A percentile compares a stretch with the other conserved stretches of the same genome.
phyloP scores from a whole-genome alignment of 2,329 filamentous ascomycete genomes.

The Fusarium citri region DNA sequence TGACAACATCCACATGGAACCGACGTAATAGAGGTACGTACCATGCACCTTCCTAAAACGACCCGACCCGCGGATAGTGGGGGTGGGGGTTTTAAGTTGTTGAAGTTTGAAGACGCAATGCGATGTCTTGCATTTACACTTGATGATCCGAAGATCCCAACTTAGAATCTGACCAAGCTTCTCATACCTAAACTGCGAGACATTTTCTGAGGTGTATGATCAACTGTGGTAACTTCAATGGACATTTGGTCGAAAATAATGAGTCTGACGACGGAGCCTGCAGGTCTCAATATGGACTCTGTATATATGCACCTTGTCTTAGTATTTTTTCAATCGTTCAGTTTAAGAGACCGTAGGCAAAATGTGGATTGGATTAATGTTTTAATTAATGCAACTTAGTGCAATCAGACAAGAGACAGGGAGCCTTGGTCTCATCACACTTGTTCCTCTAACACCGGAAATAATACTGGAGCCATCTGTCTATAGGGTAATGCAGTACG shows the following conservation, averaged over 20 bases:
- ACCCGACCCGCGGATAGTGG: slow-evolving; percentile 33
- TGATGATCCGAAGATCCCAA: background rate
- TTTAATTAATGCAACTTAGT: background rate
- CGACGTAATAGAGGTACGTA: slow-evolving; percentile 42
- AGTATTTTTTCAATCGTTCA: background rate
- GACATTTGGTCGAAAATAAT: background rate
- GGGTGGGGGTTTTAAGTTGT: slow-evolving; percentile 14
- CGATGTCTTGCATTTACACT: background rate
- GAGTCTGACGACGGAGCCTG: background rate
- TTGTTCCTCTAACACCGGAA: background rate
- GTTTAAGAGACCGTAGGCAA: background rate
- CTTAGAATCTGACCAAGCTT: background rate
- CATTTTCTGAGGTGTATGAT: background rate
- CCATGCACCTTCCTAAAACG: slow-evolving; percentile 35
- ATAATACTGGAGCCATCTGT: background rate
- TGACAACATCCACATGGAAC: slow-evolving; percentile 19
- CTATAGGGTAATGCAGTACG: background rate
- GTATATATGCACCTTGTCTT: background rate
- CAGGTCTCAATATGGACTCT: background rate
- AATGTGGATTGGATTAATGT: background rate
- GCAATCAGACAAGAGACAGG: background rate
- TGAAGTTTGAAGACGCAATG: background rate
- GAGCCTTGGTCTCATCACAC: background rate
- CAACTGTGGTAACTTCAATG: background rate
- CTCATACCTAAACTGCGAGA: background rate